Base-by-base conservation (phyloP, 768 basidiomycete species). In the Phanerodontia chrysosporium region DNA sequence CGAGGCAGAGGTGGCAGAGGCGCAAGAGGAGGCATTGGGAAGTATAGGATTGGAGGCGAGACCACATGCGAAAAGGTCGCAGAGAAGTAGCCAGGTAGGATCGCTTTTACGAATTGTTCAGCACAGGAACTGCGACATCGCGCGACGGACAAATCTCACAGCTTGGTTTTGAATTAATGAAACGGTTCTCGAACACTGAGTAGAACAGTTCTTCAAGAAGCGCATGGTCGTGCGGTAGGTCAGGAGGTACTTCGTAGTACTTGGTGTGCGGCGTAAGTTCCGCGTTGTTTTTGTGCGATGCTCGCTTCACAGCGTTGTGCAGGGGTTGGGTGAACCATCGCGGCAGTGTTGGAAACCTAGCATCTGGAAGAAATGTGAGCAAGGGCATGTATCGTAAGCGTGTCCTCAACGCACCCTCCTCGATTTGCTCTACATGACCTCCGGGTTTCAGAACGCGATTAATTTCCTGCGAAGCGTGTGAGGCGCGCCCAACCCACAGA, bases 271-370 rank as follows among this genome's bases (percentile, higher is more conserved):
- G 77, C 70, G 48, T 78, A 77, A 58, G 75, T 71, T 53, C 51
- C 3, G 30, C n/a, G 18, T 22, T 35, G 25, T 53, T 53, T 53
- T 39, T 35, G 21, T 36, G 28, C 18, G 51, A 53, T 2, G 29
- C 51, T 7, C 51, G 51, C 18, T 53, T 57, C 4, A 44, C 29
- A 6, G 49, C 49, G 30, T 73, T 75, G 24, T 86, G 83, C 51
- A 90, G 78, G 9, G 87, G 85, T 44, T 79, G 75, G 1, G 89
- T 90, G 66, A 90, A 92, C 88, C 89, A 91, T 30, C 80, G 80
- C 25, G 89, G 89, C 39, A 92, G 78, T 3, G 73, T 74, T 18
- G 89, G 89, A 66, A 92, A 92, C 46, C 88, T 72, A 30, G 88
- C 79, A 67, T 92, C 89, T 92, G 60, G 14, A 13, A 49, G 42